These are phyloP conservation scores for Fusarium camptoceras DNA, from an alignment of 2,329 filamentous ascomycete species.

Conservation along the genomic window DNA sequence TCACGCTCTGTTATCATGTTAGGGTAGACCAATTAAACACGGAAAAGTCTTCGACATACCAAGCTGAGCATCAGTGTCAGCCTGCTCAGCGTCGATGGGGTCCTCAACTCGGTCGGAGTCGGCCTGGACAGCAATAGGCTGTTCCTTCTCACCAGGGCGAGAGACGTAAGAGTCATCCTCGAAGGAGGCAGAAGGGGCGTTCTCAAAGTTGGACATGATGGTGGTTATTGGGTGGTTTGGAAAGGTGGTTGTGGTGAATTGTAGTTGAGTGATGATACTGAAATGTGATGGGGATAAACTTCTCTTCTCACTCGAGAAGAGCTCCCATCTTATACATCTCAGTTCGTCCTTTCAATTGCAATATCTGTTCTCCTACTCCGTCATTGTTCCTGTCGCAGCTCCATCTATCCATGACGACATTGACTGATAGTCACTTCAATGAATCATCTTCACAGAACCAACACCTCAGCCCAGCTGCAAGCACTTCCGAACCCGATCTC, in stretches of 20 bases:
- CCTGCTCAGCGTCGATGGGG: slow-evolving; percentile 23
- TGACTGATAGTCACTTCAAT: slow-evolving; percentile 21
- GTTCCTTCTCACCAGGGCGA: slow-evolving; percentile 33
- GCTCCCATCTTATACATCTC: slow-evolving; percentile 21
- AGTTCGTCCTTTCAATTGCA: not conserved
- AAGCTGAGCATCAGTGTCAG: slow-evolving; percentile 37
- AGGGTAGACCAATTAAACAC: accelerated
- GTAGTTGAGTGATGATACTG: not conserved
- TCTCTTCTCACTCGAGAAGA: not conserved
- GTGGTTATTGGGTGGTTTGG: not conserved
- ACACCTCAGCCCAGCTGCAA: slow-evolving; percentile 18
- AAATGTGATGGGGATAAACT: not conserved
- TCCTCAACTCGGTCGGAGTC: slow-evolving; percentile 36
- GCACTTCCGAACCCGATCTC: slow-evolving; percentile 17
- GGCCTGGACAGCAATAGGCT: slow-evolving; percentile 37
- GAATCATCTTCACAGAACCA: slow-evolving; percentile 37
- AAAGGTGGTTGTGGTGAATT: not conserved
- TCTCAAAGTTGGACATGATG: slow-evolving; percentile 33
- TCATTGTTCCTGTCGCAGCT: slow-evolving; percentile 16
- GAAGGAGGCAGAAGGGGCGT: slow-evolving; percentile 24
- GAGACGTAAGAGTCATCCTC: slow-evolving; percentile 37
- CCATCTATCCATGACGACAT: slow-evolving; percentile 44
- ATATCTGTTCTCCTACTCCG: not conserved
- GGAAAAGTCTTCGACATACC: not conserved
- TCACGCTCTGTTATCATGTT: slow-evolving; percentile 19